Percentiles rank a stretch among this genome's conserved stretches.
These are phyloP conservation scores for Calophaca sinica DNA, from an alignment of 306 rosid genomes.

Conservation along the genomic window DNA sequence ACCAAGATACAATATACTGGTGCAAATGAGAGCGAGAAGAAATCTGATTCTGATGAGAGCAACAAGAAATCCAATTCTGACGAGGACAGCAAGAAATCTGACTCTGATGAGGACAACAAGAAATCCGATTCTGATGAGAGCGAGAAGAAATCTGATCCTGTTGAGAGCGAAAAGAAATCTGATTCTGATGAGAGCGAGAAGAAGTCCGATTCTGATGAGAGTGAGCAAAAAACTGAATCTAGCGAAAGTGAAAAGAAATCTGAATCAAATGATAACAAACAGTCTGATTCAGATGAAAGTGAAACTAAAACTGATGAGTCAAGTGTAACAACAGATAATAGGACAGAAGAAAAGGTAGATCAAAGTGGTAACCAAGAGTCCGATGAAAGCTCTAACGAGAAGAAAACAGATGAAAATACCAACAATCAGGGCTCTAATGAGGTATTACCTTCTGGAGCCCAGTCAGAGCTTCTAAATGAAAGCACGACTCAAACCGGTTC, in stretches of 20 bases:
- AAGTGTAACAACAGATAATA: constrained; percentile 47
- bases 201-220: constrained; percentile 48
- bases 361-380: constrained; percentile 56
- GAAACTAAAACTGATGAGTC: constrained; percentile 53
- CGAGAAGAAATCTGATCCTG: constrained; percentile 46
- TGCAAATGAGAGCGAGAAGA: constrained; percentile 26
- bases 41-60: constrained; percentile 40
- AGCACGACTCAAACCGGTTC: constrained; percentile 66
- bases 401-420: constrained; percentile 56
- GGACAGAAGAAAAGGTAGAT: constrained; percentile 63
- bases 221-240: constrained; percentile 35
- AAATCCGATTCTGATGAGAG: constrained; percentile 50
- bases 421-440: constrained; percentile 58
- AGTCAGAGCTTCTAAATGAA: constrained; percentile 86
- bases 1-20: constrained; percentile 54
- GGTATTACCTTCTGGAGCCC: constrained; percentile 76
- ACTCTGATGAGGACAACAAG: constrained; percentile 37
- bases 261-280: constrained; percentile 50
- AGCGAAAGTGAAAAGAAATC: constrained; percentile 47
- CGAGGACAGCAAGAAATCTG: constrained; percentile 31
- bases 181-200: constrained; percentile 49
- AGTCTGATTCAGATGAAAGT: constrained; percentile 52
- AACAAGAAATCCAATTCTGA: constrained; percentile 47
- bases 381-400: constrained; percentile 58
- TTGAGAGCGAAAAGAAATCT: constrained; percentile 49